Evolutionary conservation across 2,329 filamentous ascomycete species (phyloP).

Genomic region (Thelonectria rubi): DNA sequence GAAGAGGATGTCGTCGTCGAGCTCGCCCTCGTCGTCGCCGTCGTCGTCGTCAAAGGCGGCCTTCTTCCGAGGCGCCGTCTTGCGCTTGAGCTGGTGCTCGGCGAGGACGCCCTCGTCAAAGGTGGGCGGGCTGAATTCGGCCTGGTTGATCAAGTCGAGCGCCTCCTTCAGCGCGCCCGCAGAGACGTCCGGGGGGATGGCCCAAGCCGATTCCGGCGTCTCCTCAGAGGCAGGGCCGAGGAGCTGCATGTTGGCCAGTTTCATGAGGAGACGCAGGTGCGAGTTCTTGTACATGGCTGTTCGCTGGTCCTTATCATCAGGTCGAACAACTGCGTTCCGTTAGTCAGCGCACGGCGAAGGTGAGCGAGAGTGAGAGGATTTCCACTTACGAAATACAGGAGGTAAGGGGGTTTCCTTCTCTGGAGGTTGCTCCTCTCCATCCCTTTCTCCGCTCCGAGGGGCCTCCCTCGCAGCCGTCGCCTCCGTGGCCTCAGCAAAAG

Average conservation of each 20-base stretch:
- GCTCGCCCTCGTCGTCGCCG: constrained; percentile 70
- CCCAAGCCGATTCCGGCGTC: constrained; percentile 79
- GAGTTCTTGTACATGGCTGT: constrained; percentile 89
- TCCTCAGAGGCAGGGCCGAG: constrained; percentile 67
- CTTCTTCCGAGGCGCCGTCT: constrained; percentile 63
- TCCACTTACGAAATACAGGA: constrained; percentile 48
- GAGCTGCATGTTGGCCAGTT: constrained; percentile 74
- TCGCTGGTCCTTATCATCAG: constrained; percentile 72
- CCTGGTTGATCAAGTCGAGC: constrained; percentile 77
- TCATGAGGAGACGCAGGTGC: constrained; percentile 85
- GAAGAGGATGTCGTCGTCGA: constrained; percentile 68
- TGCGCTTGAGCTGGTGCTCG: constrained; percentile 81
- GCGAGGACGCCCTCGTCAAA: constrained; percentile 81
- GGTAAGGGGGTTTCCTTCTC: constrained; percentile 43
- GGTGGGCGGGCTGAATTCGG: constrained; percentile 79
- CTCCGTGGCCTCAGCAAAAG: constrained; percentile 78
- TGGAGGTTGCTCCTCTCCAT: constrained; percentile 40
- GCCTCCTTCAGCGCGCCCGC: constrained; percentile 73
- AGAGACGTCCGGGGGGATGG: constrained; percentile 73
- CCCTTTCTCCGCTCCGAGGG: constrained; percentile 41
- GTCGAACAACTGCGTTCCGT: constrained; percentile 61
- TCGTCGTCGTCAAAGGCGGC: constrained; percentile 77
- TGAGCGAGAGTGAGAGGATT: neutral
- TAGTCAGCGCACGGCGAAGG: constrained; percentile 33
- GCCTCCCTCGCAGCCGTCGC: constrained; percentile 58